phyloP scores from a whole-genome alignment of 768 basidiomycete species.

The Amanita thiersii region DNA sequence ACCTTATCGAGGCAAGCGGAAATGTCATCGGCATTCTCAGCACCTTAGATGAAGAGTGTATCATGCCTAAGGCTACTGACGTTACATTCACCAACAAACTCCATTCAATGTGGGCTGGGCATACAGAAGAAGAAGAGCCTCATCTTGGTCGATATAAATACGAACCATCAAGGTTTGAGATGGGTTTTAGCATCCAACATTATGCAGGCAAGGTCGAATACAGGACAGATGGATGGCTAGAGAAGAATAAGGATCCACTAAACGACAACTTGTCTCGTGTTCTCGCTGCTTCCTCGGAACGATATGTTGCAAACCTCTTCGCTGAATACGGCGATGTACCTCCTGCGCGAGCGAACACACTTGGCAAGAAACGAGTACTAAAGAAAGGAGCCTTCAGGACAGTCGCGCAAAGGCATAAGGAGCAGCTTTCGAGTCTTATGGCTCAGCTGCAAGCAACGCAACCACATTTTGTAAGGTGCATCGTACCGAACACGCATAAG shows the following conservation, averaged over 20 bases:
- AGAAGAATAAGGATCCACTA: constrained; percentile 99
- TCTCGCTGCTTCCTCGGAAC: constrained; percentile 73
- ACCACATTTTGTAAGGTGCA: constrained; percentile 97
- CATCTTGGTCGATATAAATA: constrained; percentile 84
- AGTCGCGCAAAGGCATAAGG: constrained; percentile 91
- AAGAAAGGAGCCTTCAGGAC: constrained; percentile 98
- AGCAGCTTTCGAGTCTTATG: constrained; percentile 91
- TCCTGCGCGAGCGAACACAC: constrained; percentile 29
- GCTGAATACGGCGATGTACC: constrained; percentile 62
- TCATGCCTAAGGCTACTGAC: constrained; percentile 99
- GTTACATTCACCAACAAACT: constrained; percentile 92
- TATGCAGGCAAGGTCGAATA: constrained; percentile 98
- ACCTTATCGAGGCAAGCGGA: constrained; percentile 86
- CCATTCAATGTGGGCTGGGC: constrained; percentile 62
- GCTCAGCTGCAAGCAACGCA: constrained; percentile 86
- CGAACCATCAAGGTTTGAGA: constrained; percentile 78
- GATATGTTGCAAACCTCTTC: constrained; percentile 78
- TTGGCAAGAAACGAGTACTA: constrained; percentile 62
- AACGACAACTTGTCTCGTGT: constrained; percentile 94
- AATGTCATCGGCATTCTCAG: constrained; percentile 84
- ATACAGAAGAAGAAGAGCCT: constrained; percentile 38
- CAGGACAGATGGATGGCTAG: constrained; percentile 91
- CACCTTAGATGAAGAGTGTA: constrained; percentile 94
- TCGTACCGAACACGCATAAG: constrained; percentile 91
- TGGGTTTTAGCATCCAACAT: constrained; percentile 92